phyloP scores from a whole-genome alignment of 1,139 yeast genomes.

The Blastobotrys persicus region DNA sequence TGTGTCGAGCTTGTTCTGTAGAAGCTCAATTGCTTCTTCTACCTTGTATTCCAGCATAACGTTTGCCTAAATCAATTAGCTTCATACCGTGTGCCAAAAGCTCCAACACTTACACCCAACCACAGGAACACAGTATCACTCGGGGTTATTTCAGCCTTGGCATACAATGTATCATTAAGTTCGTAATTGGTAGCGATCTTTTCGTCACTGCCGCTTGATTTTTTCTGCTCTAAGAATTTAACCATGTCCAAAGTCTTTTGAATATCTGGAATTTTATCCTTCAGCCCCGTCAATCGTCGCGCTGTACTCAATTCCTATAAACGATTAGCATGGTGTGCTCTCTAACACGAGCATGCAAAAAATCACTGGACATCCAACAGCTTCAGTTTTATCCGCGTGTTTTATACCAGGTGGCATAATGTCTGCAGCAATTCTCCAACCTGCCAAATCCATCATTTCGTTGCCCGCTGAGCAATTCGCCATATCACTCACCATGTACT shows the following conservation, averaged over 20 bases:
- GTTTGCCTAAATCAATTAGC: conserved; percentile 52
- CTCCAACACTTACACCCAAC: conserved; percentile 57
- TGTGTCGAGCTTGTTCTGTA: conserved; percentile 58
- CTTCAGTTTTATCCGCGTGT: too few species aligned
- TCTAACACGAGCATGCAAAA: too few species aligned
- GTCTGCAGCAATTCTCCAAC: too few species aligned
- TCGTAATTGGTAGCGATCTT: conserved; percentile 74
- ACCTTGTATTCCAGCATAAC: conserved; percentile 95
- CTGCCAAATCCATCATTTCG: too few species aligned
- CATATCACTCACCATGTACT: conserved; percentile 61
- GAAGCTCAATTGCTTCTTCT: conserved; percentile 75
- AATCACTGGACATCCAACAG: too few species aligned
- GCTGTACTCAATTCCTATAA: conserved; percentile 57
- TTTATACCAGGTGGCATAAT: too few species aligned
- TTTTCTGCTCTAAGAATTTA: conserved; percentile 51
- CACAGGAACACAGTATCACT: conserved; percentile 72
- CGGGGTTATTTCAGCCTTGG: conserved; percentile 70
- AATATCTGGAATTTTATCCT: conserved; percentile 83
- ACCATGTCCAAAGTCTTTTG: conserved; percentile 78
- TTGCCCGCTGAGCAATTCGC: too few species aligned
- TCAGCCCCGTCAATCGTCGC: conserved; percentile 64
- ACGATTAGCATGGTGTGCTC: conserved; percentile 17
- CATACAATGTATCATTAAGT: conserved; percentile 85
- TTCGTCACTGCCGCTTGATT: conserved; percentile 40
- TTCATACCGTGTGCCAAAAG: not conserved